A percentile compares a stretch with the other conserved stretches of the same genome.
Evolutionary conservation across 177 flowering plant species (phyloP).

Genomic region (Vitis hybrid): DNA sequence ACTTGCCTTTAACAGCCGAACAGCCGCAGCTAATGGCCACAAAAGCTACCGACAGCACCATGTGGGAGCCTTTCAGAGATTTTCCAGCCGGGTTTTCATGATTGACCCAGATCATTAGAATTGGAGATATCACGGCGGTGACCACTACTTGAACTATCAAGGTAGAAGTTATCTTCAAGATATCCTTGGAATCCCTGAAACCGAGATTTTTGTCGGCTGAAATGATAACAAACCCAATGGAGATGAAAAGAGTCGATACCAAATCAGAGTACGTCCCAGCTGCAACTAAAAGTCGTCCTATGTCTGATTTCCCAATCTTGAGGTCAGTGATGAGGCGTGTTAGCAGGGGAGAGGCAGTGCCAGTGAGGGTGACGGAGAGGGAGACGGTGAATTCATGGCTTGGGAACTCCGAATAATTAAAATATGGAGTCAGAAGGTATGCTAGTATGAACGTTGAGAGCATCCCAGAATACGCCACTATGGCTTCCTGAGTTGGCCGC

Average conservation of each 20-base stretch:
- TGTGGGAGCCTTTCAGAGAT: conserved; percentile 54
- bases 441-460: conserved; percentile 39
- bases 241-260: conserved; percentile 37
- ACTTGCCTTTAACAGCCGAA: conserved; percentile 21
- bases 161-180: background rate
- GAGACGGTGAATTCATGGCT: conserved; percentile 18
- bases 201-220: too few species aligned
- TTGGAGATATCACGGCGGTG: conserved; percentile 33
- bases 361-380: conserved; percentile 39
- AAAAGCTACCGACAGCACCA: conserved; percentile 47
- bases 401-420: background rate
- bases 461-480: conserved; percentile 51
- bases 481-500: conserved; percentile 42
- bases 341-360: conserved; percentile 62
- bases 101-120: conserved; percentile 57
- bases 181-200: too few species aligned
- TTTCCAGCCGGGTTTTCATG: conserved; percentile 66
- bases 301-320: conserved; percentile 70
- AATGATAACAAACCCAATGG: conserved; percentile 24
- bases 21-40: conserved; percentile 26
- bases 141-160: conserved; percentile 32
- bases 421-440: conserved; percentile 21
- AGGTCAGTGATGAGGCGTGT: conserved; percentile 64
- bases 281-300: conserved; percentile 53
- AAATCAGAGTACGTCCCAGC: conserved; percentile 62